phyloP scores from a whole-genome alignment of 495 filamentous ascomycete genomes.

The Astrothelium subdiscretum region DNA sequence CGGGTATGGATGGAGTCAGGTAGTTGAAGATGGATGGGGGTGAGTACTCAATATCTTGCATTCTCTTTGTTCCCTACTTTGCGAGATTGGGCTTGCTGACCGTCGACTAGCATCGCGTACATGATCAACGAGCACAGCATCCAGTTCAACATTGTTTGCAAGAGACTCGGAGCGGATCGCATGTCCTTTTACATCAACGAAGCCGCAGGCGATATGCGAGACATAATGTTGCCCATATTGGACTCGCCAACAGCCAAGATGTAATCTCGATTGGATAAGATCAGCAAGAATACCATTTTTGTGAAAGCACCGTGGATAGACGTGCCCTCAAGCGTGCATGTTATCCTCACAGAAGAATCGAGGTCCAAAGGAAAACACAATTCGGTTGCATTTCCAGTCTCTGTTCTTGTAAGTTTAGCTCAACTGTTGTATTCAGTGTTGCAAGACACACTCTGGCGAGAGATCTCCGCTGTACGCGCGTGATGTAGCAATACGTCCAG shows the following conservation, averaged over 20 bases:
- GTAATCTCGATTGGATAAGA: conserved; percentile 29
- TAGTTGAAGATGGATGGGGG: conserved; percentile 90
- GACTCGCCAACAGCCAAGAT: conserved; percentile 84
- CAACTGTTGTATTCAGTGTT: background rate
- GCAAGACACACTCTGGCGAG: background rate
- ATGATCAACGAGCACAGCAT: conserved; percentile 99
- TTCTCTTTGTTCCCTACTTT: background rate
- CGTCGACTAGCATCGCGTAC: conserved; percentile 59
- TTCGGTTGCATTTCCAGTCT: background rate
- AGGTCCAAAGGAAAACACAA: background rate
- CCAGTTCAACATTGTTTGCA: conserved; percentile 97
- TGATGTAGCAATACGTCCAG: background rate
- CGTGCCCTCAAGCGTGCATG: background rate
- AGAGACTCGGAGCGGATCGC: conserved; percentile 77
- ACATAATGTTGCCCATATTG: conserved; percentile 72
- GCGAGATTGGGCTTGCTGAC: conserved; percentile 9
- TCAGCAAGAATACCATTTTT: too few relatives aligned
- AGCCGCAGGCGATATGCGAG: conserved; percentile 80
- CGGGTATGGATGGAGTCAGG: conserved; percentile 98
- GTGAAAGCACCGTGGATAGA: background rate
- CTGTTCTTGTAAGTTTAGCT: too few relatives aligned
- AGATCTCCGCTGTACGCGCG: background rate
- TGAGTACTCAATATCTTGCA: conserved; percentile 16
- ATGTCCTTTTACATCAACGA: conserved; percentile 95
- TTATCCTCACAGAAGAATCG: background rate